phyloP scores from a whole-genome alignment of 805 yeast genomes.

The Barnettozyma wickerhamii region DNA sequence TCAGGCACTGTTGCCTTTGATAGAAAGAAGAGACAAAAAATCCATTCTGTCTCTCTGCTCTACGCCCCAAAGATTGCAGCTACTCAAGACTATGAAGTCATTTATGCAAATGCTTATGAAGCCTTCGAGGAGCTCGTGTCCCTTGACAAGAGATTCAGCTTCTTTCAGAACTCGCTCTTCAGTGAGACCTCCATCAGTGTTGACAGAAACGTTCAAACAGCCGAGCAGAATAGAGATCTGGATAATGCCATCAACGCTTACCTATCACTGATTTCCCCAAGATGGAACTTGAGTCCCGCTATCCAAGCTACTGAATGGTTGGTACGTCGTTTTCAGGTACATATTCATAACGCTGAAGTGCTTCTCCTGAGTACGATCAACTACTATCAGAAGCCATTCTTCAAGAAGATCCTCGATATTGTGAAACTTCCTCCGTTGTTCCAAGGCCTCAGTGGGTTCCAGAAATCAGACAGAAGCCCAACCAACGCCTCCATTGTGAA shows the following conservation, averaged over 20 bases:
- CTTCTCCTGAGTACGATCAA: conserved; percentile 72
- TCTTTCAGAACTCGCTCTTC: conserved; percentile 70
- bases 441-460: conserved; percentile 63
- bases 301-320: conserved; percentile 91
- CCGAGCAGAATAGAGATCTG: conserved; percentile 71
- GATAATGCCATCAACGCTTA: conserved; percentile 73
- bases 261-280: conserved; percentile 68
- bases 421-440: conserved; percentile 77
- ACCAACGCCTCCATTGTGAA: conserved; percentile 65
- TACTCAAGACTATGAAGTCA: conserved; percentile 87
- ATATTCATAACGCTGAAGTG: conserved; percentile 72
- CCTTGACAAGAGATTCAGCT: conserved; percentile 70
- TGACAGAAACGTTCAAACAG: conserved; percentile 79
- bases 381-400: conserved; percentile 70
- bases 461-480: conserved; percentile 59
- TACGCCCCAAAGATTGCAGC: conserved; percentile 86
- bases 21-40: conserved; percentile 77
- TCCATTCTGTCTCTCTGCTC: conserved; percentile 85
- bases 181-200: conserved; percentile 74
- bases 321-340: conserved; percentile 83
- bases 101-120: conserved; percentile 65
- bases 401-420: conserved; percentile 70
- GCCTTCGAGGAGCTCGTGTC: conserved; percentile 70
- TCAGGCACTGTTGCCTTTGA: conserved; percentile 75
- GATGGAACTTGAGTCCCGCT: conserved; percentile 71